phyloP scores from a whole-genome alignment of 805 yeast genomes.

The Myxozyma vanderwaltii region DNA sequence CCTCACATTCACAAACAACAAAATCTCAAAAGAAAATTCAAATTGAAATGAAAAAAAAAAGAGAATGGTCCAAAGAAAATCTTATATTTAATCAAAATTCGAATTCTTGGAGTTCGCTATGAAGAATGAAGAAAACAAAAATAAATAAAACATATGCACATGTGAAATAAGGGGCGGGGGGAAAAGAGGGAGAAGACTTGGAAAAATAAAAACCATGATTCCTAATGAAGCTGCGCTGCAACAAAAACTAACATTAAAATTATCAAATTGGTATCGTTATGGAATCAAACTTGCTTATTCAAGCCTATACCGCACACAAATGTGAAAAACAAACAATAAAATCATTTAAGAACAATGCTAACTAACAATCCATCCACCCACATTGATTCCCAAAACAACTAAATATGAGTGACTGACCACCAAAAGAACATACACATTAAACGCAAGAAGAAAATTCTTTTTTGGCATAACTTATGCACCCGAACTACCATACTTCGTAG shows the following conservation, averaged over 20 bases:
- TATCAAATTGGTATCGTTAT: no score
- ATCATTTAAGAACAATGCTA: not conserved
- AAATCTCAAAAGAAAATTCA: not conserved
- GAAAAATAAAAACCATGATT: no score
- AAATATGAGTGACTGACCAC: not conserved
- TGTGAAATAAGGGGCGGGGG: no score
- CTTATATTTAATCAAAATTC: no score
- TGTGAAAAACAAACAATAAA: not conserved
- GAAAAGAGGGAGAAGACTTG: no score
- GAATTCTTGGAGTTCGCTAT: no score
- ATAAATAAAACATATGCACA: not conserved
- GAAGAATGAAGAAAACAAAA: not conserved
- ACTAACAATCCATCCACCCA: not conserved
- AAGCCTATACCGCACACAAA: not conserved
- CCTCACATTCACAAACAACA: not conserved
- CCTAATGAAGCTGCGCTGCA: no score
- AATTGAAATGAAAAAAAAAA: no score
- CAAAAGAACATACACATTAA: not conserved
- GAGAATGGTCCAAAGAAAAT: no score
- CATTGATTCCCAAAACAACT: no score
- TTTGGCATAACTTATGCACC: slow-evolving; percentile 60
- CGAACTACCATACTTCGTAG: slow-evolving; percentile 78
- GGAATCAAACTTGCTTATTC: no score
- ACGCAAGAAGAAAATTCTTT: not conserved
- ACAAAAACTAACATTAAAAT: no score